Base-by-base conservation (phyloP, 257 asterid species). In the Henckelia pumila region DNA sequence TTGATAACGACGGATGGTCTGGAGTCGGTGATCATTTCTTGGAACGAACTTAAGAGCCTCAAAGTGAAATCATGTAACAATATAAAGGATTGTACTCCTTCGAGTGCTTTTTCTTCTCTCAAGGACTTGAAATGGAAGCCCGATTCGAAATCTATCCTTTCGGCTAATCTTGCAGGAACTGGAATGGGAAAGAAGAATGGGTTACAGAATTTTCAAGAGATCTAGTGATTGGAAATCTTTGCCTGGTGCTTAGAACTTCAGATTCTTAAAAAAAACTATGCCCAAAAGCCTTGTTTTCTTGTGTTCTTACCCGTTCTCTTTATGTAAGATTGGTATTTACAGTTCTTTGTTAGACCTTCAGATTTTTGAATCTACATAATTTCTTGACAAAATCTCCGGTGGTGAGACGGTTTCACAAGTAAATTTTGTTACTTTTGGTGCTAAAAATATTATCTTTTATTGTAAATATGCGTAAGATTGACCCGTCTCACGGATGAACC, bases 121-220 rank as follows among this genome's bases (percentile, higher is more conserved):
- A 79, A 76, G 70, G 81, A 82, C 13, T 72, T 89, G 82, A 84
- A 79, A 71, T 89, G 96, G 96, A 84, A 82, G 44, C 85, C 93
- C 2, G 88, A 85, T 61, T 65, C 86, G 28, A 89, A 73, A 71
- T 65, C 84, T 23, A 72, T 77, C 22, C 76, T 89, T 10, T 75
- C 84, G 16, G 76, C 84, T 19, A 77, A 66, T 73, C 88, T 87
- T 53, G 73, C 60, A 1, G 95, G 96, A 40, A 74, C 81, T 28
- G 86, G 91, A 63, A 69, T 89, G 74, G 83, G 88, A 21, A 87
- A 76, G 73, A 81, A 75, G n/a, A n/a, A n/a, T n/a, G 70, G 96
- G 95, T 30, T 29, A 55, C 22, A 85, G 75, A 75, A 78, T 82
- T 66, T 79, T 87, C 78, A 87, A 84, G 74, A 85, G 75, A 52